These are phyloP conservation scores for Globisporangium splendens DNA, from an alignment of 352 stramenopile genomes.

Conservation along the genomic window DNA sequence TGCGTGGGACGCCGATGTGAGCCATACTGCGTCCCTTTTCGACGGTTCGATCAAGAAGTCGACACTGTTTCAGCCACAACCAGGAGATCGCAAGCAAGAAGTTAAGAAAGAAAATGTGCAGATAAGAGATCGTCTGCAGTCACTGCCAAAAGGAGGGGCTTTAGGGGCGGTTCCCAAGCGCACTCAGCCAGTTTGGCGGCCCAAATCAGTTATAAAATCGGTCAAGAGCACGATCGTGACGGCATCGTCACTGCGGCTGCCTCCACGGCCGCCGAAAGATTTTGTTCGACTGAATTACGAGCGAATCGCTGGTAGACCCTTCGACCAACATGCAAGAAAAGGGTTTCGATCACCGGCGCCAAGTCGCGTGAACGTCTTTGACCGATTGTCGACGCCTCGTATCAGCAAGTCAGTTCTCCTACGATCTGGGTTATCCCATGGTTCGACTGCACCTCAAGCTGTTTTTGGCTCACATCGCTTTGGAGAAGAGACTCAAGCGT, in stretches of 20 bases:
- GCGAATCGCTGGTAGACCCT: slow-evolving; percentile 32
- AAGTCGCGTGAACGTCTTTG: slow-evolving; percentile 29
- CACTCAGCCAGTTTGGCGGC: slow-evolving; percentile 20
- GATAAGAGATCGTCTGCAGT: slow-evolving; percentile 4
- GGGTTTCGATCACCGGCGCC: background rate
- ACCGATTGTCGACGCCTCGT: slow-evolving; percentile 30
- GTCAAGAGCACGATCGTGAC: slow-evolving; percentile 8
- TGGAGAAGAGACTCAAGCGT: background rate
- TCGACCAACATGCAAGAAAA: slow-evolving; percentile 3
- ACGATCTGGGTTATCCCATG: background rate
- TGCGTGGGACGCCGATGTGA: slow-evolving; percentile 45
- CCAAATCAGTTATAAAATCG: background rate
- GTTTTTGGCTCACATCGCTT: background rate
- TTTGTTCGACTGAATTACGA: slow-evolving; percentile 63
- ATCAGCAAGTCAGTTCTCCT: slow-evolving; percentile 19
- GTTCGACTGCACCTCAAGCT: background rate
- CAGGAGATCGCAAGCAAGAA: slow-evolving; percentile 35
- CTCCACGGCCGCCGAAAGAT: slow-evolving; percentile 31
- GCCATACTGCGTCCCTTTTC: slow-evolving; percentile 29
- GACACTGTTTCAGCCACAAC: slow-evolving; percentile 42
- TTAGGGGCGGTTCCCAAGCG: slow-evolving; percentile 4
- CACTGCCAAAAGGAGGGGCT: background rate
- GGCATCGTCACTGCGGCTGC: slow-evolving; percentile 1
- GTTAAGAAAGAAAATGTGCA: slow-evolving; percentile 12
- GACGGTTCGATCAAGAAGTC: slow-evolving; percentile 52